These are phyloP conservation scores for Aegilops longissima DNA, from an alignment of 176 grass and related monocot species.

Conservation along the genomic window DNA sequence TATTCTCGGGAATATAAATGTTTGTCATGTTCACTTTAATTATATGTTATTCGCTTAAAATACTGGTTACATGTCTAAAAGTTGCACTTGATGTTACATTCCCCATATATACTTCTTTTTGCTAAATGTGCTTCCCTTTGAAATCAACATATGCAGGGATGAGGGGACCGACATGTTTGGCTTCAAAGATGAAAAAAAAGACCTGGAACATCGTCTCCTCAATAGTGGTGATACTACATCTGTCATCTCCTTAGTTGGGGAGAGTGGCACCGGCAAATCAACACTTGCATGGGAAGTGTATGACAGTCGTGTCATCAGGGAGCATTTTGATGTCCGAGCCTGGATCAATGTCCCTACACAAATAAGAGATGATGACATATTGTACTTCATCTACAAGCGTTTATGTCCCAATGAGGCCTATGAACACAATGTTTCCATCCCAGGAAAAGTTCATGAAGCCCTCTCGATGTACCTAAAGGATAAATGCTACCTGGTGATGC, in stretches of 20 bases:
- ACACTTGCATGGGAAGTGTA: conserved; percentile 31
- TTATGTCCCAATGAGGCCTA: background rate
- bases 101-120: background rate
- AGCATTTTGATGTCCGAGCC: conserved; percentile 15
- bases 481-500: conserved; percentile 21
- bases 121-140: background rate
- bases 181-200: background rate
- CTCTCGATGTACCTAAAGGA: background rate
- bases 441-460: background rate
- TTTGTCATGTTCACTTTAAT: too few species aligned
- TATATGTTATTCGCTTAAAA: too few species aligned
- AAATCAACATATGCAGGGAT: background rate
- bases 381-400: conserved; percentile 28
- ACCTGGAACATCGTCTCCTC: background rate
- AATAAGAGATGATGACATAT: conserved; percentile 18
- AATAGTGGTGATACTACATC: background rate
- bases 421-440: background rate
- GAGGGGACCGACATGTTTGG: conserved; percentile 16
- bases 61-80: too few species aligned
- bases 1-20: background rate
- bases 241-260: conserved; percentile 20
- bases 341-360: conserved; percentile 23
- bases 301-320: background rate
- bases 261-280: conserved; percentile 34
- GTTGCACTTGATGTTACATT: background rate